These are phyloP conservation scores for Simmondsia chinensis DNA, from an alignment of 148 eudicot genomes.

Conservation along the genomic window DNA sequence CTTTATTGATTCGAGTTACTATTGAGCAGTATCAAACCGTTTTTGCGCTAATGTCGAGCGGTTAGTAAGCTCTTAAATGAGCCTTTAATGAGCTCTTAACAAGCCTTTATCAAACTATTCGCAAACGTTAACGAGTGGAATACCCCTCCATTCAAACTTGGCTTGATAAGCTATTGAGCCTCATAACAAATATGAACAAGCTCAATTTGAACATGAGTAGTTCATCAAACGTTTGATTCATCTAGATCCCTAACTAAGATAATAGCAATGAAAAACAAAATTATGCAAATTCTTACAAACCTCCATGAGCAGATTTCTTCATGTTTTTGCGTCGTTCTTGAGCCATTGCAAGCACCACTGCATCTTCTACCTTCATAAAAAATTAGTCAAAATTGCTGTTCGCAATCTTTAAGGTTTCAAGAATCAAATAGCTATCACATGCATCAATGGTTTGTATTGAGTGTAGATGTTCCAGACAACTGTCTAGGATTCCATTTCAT, in stretches of 20 bases:
- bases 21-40: no score
- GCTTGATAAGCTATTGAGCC: no score
- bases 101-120: no score
- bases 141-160: no score
- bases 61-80: no score
- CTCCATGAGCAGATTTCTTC: conserved; percentile 34
- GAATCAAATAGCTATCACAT: neutral
- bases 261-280: neutral
- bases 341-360: conserved; percentile 68
- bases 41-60: no score
- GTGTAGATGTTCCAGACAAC: neutral
- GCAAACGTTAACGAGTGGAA: no score
- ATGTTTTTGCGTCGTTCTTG: conserved; percentile 44
- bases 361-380: conserved; percentile 68
- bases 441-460: neutral
- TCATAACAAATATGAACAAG: neutral
- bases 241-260: neutral
- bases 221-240: neutral
- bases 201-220: neutral
- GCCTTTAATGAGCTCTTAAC: no score
- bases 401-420: neutral
- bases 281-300: conserved; percentile 22
- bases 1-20: no score
- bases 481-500: neutral
- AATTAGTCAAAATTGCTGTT: neutral